Percentiles rank a stretch among this genome's conserved stretches.
phyloP scores from a whole-genome alignment of 805 yeast species.

The Jamesozyma jinghongensis region DNA sequence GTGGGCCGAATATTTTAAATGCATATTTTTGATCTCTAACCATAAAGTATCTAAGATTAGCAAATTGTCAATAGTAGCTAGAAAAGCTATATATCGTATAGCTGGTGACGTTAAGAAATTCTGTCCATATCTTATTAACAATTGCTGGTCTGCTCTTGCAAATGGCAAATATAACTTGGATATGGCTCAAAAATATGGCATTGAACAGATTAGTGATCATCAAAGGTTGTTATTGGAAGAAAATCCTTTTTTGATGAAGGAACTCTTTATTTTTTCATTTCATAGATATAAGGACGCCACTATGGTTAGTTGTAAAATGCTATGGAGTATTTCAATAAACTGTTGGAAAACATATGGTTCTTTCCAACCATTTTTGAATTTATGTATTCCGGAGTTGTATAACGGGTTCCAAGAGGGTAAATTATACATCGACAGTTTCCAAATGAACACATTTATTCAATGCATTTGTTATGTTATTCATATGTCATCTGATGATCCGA shows the following conservation, averaged over 20 bases:
- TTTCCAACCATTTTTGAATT: constrained; percentile 14
- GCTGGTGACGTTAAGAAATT: constrained; percentile 55
- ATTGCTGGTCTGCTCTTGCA: constrained; percentile 69
- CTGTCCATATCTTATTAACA: constrained; percentile 45
- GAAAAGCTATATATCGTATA: constrained; percentile 56
- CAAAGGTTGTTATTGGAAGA: constrained; percentile 56
- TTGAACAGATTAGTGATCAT: constrained; percentile 56
- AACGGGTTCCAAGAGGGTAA: constrained; percentile 20
- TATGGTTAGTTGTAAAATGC: constrained; percentile 50
- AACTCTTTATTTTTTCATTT: constrained; percentile 56
- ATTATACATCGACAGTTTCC: constrained; percentile 18
- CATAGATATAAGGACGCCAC: constrained; percentile 58
- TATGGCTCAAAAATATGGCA: constrained; percentile 42
- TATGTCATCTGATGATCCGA: constrained; percentile 49
- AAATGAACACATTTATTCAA: constrained; percentile 15
- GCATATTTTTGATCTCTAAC: constrained; percentile 49
- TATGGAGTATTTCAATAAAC: constrained; percentile 52
- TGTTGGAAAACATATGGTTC: constrained; percentile 13
- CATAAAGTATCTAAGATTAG: constrained; percentile 63
- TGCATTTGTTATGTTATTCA: constrained; percentile 15
- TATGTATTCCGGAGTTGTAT: constrained; percentile 21
- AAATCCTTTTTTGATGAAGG: constrained; percentile 53
- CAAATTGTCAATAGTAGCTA: constrained; percentile 62
- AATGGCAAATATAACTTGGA: constrained; percentile 51
- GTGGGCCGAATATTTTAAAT: constrained; percentile 61